phyloP scores from a whole-genome alignment of 1,284 basidiomycete genomes.

The Termitomyces sp. region DNA sequence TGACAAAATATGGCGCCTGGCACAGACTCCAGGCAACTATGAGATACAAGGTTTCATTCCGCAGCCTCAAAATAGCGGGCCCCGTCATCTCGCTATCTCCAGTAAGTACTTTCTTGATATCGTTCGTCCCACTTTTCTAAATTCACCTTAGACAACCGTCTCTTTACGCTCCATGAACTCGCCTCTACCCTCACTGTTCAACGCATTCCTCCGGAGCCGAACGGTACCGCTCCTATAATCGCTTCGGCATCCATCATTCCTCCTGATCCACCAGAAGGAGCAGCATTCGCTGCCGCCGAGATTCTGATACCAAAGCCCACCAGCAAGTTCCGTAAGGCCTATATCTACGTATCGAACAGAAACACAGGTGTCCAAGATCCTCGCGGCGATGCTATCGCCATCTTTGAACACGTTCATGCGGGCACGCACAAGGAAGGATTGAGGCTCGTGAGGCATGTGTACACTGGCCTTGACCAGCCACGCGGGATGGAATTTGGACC shows the following conservation, averaged over 20 bases:
- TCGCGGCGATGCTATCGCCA: slow-evolving; percentile 58
- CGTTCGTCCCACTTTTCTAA: neutral
- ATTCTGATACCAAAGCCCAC: slow-evolving; percentile 54
- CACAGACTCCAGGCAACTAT: slow-evolving; percentile 38
- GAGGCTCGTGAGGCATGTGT: slow-evolving; percentile 31
- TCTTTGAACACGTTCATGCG: slow-evolving; percentile 45
- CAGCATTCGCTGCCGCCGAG: slow-evolving; percentile 51
- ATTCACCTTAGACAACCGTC: slow-evolving; percentile 39
- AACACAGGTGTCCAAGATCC: slow-evolving; percentile 47
- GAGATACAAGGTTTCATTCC: slow-evolving; percentile 56
- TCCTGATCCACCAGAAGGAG: slow-evolving; percentile 41
- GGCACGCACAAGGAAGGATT: slow-evolving; percentile 32
- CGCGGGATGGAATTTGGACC: slow-evolving; percentile 58
- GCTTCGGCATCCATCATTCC: slow-evolving; percentile 55
- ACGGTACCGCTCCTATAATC: slow-evolving; percentile 45
- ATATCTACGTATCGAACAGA: slow-evolving; percentile 68
- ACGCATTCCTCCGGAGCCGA: slow-evolving; percentile 45
- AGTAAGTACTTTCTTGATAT: slow-evolving; percentile 30
- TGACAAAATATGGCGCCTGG: slow-evolving; percentile 63
- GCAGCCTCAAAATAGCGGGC: slow-evolving; percentile 61
- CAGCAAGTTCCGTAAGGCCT: slow-evolving; percentile 41
- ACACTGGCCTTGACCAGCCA: slow-evolving; percentile 60
- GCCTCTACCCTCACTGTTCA: slow-evolving; percentile 62
- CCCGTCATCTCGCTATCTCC: slow-evolving; percentile 55
- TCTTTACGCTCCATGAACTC: slow-evolving; percentile 63